Conservation (phyloP, 75 land plant genomes). For the Cupressus sempervirens region DNA sequence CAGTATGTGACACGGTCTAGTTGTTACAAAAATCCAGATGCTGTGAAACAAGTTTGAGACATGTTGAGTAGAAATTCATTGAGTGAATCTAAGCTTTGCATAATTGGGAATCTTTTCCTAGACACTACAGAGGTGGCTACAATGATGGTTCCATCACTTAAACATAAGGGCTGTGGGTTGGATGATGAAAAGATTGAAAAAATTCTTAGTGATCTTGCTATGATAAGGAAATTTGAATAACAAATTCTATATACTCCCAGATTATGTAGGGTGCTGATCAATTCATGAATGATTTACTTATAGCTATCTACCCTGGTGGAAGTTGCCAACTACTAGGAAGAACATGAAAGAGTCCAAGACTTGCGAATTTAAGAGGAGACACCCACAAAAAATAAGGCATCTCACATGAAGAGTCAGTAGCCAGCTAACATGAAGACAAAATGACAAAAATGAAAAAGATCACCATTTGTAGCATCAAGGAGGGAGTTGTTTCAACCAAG, state of each 20-base stretch:
- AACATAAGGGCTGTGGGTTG: slow-evolving; percentile 56
- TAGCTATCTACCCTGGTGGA: too few species aligned
- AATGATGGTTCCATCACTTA: slow-evolving; percentile 92
- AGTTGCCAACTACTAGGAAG: too few species aligned
- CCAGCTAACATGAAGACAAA: too few species aligned
- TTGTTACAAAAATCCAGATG: slow-evolving; percentile 87
- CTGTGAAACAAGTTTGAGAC: slow-evolving; percentile 95
- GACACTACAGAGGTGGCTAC: slow-evolving; percentile 92
- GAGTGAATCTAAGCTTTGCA: slow-evolving; percentile 92
- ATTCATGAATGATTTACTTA: too few species aligned
- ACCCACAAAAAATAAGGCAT: too few species aligned
- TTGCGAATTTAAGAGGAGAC: too few species aligned
- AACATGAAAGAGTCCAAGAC: too few species aligned
- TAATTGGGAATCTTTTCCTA: slow-evolving; percentile 91
- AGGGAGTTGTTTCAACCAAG: too few species aligned
- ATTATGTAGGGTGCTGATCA: too few species aligned
- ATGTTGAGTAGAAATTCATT: slow-evolving; percentile 69
- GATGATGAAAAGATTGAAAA: slow-evolving; percentile 81
- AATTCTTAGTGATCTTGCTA: slow-evolving; percentile 76
- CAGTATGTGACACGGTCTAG: slow-evolving; percentile 95
- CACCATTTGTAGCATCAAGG: too few species aligned
- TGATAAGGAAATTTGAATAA: slow-evolving; percentile 60
- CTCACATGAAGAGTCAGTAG: too few species aligned
- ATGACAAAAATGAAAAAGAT: too few species aligned
- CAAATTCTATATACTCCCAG: background rate